These are phyloP conservation scores for Grifola frondosa DNA, from an alignment of 1,284 basidiomycete species.

Conservation along the genomic window DNA sequence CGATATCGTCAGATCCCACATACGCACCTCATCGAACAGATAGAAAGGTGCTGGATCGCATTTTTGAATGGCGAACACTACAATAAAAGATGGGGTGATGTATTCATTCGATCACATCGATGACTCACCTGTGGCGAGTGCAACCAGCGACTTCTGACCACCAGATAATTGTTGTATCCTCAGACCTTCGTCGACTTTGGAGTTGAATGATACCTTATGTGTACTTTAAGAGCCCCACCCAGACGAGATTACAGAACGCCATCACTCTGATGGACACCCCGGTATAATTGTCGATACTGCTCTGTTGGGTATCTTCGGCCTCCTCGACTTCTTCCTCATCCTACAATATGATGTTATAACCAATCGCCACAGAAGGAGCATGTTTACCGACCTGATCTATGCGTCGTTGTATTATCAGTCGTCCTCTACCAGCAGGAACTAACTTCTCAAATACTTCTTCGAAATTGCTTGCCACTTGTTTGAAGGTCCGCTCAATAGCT, in stretches of 20 bases:
- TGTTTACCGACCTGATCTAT: conserved; percentile 80
- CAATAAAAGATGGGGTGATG: not conserved
- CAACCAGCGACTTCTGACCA: conserved; percentile 97
- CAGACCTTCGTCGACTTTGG: conserved; percentile 93
- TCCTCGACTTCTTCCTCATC: conserved; percentile 72
- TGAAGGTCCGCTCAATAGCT: conserved; percentile 97
- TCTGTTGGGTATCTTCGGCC: conserved; percentile 67
- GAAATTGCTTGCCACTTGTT: conserved; percentile 96
- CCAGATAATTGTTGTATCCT: conserved; percentile 97
- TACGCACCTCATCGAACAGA: conserved; percentile 90
- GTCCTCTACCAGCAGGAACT: conserved; percentile 91
- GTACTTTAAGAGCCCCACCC: too few species aligned
- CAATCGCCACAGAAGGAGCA: not conserved
- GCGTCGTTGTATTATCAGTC: conserved; percentile 88
- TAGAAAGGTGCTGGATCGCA: conserved; percentile 99
- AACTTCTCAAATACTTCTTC: conserved; percentile 96
- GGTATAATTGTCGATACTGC: conserved; percentile 90
- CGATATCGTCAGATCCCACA: not conserved
- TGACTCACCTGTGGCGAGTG: conserved; percentile 80
- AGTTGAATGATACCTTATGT: conserved; percentile 97
- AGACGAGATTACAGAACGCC: too few species aligned
- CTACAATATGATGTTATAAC: conserved; percentile 26
- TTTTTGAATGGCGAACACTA: conserved; percentile 98
- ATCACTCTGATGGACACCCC: conserved; percentile 91
- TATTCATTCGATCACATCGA: not conserved